These are phyloP conservation scores for Juglanconis oblonga DNA, from an alignment of 2,329 filamentous ascomycete genomes.

Conservation along the genomic window DNA sequence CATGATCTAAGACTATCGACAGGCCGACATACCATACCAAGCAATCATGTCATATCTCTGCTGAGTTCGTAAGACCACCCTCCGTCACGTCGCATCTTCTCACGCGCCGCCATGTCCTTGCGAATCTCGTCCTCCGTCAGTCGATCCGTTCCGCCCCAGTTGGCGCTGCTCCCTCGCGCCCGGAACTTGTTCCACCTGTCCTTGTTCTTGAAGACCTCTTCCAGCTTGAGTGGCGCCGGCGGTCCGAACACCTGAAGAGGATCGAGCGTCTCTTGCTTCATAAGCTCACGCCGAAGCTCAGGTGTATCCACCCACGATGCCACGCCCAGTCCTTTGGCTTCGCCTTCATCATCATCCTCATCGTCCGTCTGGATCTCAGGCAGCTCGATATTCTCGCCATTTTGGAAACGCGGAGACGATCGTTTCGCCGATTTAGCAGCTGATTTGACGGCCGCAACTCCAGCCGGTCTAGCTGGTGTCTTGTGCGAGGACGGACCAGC, in stretches of 20 bases:
- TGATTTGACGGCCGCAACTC: conserved; percentile 48
- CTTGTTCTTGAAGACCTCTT: conserved; percentile 93
- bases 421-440: conserved; percentile 58
- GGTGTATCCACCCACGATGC: conserved; percentile 89
- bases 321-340: conserved; percentile 52
- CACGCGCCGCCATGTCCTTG: conserved; percentile 74
- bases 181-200: conserved; percentile 85
- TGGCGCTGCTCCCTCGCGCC: conserved; percentile 86
- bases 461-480: conserved; percentile 61
- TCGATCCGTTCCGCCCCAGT: conserved; percentile 80
- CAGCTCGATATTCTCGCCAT: conserved; percentile 85
- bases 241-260: conserved; percentile 85
- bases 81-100: conserved; percentile 76
- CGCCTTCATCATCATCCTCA: conserved; percentile 67
- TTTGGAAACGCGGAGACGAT: conserved; percentile 81
- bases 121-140: conserved; percentile 86
- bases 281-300: conserved; percentile 71
- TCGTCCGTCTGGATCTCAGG: conserved; percentile 95
- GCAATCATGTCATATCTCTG: conserved; percentile 39
- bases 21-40: not conserved
- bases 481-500: conserved; percentile 55
- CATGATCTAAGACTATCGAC: not conserved
- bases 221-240: conserved; percentile 85
- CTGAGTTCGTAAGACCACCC: conserved; percentile 74
- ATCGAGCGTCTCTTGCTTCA: conserved; percentile 81